phyloP scores from a whole-genome alignment of 2,329 filamentous ascomycete species.

The Blastomyces silverae region DNA sequence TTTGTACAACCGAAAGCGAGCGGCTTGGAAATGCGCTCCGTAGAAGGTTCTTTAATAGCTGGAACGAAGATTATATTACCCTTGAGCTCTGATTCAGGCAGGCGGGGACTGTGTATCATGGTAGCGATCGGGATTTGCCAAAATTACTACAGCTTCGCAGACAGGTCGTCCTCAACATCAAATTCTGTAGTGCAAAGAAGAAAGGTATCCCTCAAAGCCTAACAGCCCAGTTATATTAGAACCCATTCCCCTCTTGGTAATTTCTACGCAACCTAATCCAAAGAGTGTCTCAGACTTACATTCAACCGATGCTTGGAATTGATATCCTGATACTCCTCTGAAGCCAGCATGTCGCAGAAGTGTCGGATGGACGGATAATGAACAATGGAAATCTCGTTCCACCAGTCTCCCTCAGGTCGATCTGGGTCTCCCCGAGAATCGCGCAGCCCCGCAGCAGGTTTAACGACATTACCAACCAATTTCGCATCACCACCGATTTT shows the following conservation, averaged over 20 bases:
- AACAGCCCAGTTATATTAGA: background rate
- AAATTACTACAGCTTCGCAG: slow-evolving; percentile 27
- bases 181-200: slow-evolving; percentile 51
- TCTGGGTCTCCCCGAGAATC: slow-evolving; percentile 26
- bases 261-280: background rate
- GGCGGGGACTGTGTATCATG: background rate
- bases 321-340: slow-evolving; percentile 53
- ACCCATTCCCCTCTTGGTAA: background rate
- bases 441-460: slow-evolving; percentile 19
- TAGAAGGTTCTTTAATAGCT: too few relatives aligned
- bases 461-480: slow-evolving; percentile 53
- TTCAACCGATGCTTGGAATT: slow-evolving; percentile 49
- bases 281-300: slow-evolving; percentile 25
- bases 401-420: slow-evolving; percentile 34
- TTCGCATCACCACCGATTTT: slow-evolving; percentile 54
- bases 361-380: slow-evolving; percentile 58
- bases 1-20: too few relatives aligned
- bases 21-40: background rate
- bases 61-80: too few relatives aligned
- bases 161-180: slow-evolving; percentile 30
- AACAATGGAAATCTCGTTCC: slow-evolving; percentile 59
- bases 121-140: background rate
- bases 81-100: too few relatives aligned
- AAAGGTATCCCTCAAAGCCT: slow-evolving; percentile 48
- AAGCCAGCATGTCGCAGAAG: slow-evolving; percentile 56